Base-by-base conservation (phyloP, 495 filamentous ascomycete genomes). In the Aspergillus heteromorphus region DNA sequence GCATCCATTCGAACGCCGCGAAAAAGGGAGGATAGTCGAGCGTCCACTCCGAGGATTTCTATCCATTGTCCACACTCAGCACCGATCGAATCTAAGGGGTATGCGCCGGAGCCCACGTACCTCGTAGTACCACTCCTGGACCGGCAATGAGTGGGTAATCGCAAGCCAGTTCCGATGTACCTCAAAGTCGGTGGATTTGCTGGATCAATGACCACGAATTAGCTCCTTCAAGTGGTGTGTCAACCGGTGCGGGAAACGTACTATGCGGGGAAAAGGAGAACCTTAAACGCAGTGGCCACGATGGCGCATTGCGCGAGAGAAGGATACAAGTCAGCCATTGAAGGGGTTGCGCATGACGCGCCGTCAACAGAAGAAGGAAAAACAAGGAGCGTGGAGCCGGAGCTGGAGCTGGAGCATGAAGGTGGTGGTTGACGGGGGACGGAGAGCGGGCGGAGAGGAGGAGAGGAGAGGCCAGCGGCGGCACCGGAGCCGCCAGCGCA, bases 151-250 rank as follows among this genome's bases (percentile, higher is more conserved):
- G 72, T 95, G 79, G 2, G 93, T 96, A 51, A 96, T 88, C 51
- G 93, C 92, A 25, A 98, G 81, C 93, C 93, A 98, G 73, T 97
- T 97, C 50, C 93, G 86, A 70, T 97, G 93, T 49, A 97, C 93
- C 67, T 97, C 93, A 62, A 97, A 98, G 67, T 98, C 93, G 56
- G 92, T 97, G n/a, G 93, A 97, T 77, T 93, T 97, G 76, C 93
- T 97, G 58, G 41, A 25, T 19, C 21, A 20, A 27, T 51, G 17
- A 27, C 19, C 48, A 38, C 5, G 13, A 20, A 18, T 58, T 18
- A 54, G 49, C 34, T 42, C 23, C 48, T 18, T 41, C 14, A 38
- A 8, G 19, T 31, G 27, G 40, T 17, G 30, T 29, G 23, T 13
- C 25, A 38, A n/a, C 34, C 34, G n/a, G 34, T 47, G 43, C 43